These are phyloP conservation scores for Opeltia flavorubescens DNA, from an alignment of 495 filamentous ascomycete species.

Conservation along the genomic window DNA sequence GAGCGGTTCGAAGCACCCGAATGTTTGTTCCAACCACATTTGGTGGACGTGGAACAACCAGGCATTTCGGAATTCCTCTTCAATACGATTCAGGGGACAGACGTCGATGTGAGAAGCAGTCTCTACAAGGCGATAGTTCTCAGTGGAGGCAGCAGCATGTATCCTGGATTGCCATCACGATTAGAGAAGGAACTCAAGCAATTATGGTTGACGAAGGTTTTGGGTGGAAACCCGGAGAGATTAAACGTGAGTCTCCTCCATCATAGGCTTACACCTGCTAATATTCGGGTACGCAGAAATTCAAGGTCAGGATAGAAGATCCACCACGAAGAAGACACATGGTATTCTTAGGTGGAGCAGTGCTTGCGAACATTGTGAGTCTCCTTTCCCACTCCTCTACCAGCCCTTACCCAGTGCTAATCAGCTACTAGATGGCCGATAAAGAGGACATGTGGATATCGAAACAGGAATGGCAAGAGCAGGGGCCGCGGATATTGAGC, in stretches of 20 bases:
- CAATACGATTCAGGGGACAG: conserved; percentile 93
- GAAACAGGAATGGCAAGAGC: conserved; percentile 92
- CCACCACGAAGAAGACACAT: conserved; percentile 92
- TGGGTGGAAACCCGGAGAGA: conserved; percentile 80
- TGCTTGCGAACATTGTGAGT: conserved; percentile 82
- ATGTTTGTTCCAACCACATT: conserved; percentile 95
- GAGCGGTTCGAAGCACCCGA: conserved; percentile 97
- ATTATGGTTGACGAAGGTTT: conserved; percentile 86
- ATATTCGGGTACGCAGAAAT: conserved; percentile 47
- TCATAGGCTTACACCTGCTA: too few relatives aligned
- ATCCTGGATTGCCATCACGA: conserved; percentile 83
- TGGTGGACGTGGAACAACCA: conserved; percentile 94
- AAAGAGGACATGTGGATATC: conserved; percentile 98
- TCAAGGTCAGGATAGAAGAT: conserved; percentile 98
- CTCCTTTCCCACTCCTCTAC: background rate
- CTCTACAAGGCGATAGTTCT: conserved; percentile 96
- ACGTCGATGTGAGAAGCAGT: conserved; percentile 84
- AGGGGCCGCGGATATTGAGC: conserved; percentile 70
- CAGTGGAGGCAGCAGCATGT: conserved; percentile 96
- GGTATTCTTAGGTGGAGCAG: conserved; percentile 96
- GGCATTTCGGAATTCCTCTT: conserved; percentile 95
- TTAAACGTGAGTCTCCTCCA: conserved; percentile 56
- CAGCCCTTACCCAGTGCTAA: background rate
- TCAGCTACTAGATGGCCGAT: conserved; percentile 60
- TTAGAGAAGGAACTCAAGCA: conserved; percentile 98